These are phyloP conservation scores for Penicillium pancosmium DNA, from an alignment of 495 filamentous ascomycete genomes.

Conservation along the genomic window DNA sequence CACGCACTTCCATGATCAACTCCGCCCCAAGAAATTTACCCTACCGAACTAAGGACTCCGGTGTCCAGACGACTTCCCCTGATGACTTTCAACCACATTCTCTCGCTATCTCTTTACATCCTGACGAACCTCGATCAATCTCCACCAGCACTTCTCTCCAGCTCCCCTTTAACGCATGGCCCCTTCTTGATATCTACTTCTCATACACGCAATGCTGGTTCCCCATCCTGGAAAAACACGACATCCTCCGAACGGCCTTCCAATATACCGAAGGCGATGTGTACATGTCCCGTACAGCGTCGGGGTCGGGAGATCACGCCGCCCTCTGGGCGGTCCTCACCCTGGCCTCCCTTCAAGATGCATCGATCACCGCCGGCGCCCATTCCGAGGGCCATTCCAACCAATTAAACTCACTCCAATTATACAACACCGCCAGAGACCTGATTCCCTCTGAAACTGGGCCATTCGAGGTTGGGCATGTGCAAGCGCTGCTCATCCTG, in stretches of 20 bases:
- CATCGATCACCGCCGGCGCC: conserved; percentile 44
- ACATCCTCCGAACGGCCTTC: conserved; percentile 55
- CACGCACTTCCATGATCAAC: conserved; percentile 29
- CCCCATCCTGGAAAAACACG: conserved; percentile 71
- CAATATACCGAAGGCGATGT: conserved; percentile 46
- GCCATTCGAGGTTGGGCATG: conserved; percentile 57
- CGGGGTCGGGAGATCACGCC: conserved; percentile 57
- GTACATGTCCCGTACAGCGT: conserved; percentile 23
- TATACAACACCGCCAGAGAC: conserved; percentile 57
- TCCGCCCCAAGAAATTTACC: conserved; percentile 16
- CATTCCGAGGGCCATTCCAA: conserved; percentile 20
- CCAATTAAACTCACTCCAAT: conserved; percentile 29
- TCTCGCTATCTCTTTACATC: conserved; percentile 6
- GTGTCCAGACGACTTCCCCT: conserved; percentile 26
- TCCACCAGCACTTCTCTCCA: conserved; percentile 26
- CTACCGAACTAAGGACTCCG: conserved; percentile 30
- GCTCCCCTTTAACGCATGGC: conserved; percentile 50
- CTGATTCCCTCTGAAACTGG: conserved; percentile 61
- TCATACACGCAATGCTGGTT: conserved; percentile 76
- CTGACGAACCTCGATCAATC: conserved; percentile 16
- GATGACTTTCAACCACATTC: conserved; percentile 11
- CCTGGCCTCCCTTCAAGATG: conserved; percentile 51
- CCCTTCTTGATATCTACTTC: conserved; percentile 73
- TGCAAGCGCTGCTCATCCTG: conserved; percentile 64
- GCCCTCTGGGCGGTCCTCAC: conserved; percentile 66